These are phyloP conservation scores for Phytopythium sindhum DNA, from an alignment of 352 stramenopile species.

Conservation along the genomic window DNA sequence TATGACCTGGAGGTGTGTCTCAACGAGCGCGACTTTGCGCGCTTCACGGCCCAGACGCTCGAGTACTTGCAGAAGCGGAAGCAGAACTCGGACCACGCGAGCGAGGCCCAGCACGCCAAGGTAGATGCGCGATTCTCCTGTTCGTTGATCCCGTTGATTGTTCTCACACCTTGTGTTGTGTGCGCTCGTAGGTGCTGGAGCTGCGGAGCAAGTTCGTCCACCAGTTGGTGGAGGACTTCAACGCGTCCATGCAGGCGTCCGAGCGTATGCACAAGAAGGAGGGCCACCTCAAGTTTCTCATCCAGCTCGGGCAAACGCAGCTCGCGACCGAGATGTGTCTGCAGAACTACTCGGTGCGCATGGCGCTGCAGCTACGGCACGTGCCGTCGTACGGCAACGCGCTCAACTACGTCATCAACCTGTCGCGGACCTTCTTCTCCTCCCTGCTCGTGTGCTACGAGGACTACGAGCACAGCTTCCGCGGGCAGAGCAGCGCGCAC, in stretches of 20 bases:
- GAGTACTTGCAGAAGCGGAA: constrained; percentile 48
- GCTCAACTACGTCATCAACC: constrained; percentile 81
- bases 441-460: constrained; percentile 81
- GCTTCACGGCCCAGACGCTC: constrained; percentile 52
- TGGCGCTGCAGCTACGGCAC: constrained; percentile 68
- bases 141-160: too few relatives aligned
- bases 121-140: too few relatives aligned
- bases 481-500: constrained; percentile 63
- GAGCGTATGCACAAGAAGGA: constrained; percentile 84
- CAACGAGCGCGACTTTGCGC: constrained; percentile 59
- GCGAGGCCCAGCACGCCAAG: constrained; percentile 38
- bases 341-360: constrained; percentile 77
- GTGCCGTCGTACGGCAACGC: constrained; percentile 71
- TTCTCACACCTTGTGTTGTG: too few relatives aligned
- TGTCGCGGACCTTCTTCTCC: constrained; percentile 84
- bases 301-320: constrained; percentile 61
- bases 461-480: constrained; percentile 76
- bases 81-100: constrained; percentile 29
- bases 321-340: constrained; percentile 79
- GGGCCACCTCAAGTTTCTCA: constrained; percentile 68
- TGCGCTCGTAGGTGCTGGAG: constrained; percentile 35
- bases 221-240: constrained; percentile 71
- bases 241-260: constrained; percentile 69
- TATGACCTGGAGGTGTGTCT: constrained; percentile 65
- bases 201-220: constrained; percentile 53